A percentile compares a stretch with the other conserved stretches of the same genome.
Conservation (phyloP, 306 rosid genomes). For the Cicer pinnatifidum region DNA sequence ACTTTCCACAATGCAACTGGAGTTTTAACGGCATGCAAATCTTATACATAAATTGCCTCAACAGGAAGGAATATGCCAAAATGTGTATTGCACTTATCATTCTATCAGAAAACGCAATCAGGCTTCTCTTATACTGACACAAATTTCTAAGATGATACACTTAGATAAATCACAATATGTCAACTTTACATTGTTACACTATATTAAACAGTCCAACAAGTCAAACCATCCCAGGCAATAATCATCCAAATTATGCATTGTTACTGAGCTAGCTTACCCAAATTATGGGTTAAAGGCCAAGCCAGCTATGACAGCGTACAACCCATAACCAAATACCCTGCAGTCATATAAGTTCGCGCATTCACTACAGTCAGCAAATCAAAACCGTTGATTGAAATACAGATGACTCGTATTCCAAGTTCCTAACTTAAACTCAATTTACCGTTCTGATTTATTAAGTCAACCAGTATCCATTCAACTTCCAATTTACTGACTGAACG, state of each 20-base stretch:
- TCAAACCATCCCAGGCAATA: conserved; percentile 26
- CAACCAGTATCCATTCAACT: neutral
- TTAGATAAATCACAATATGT: conserved; percentile 9
- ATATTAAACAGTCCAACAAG: conserved; percentile 6
- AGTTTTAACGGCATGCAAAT: conserved; percentile 19
- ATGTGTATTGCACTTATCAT: conserved; percentile 20
- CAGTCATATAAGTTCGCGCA: neutral
- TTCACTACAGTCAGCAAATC: neutral
- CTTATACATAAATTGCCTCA: conserved; percentile 20
- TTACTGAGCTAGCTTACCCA: neutral
- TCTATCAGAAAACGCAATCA: conserved; percentile 18
- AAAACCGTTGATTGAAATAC: neutral
- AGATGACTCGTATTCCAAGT: neutral
- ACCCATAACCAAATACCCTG: neutral
- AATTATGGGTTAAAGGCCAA: neutral
- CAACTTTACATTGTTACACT: conserved; percentile 1
- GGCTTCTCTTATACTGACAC: conserved; percentile 29
- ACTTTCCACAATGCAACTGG: conserved; percentile 37
- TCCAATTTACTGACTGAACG: neutral
- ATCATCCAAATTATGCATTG: neutral
- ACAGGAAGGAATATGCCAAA: conserved; percentile 27
- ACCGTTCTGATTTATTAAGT: neutral
- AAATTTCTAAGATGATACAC: conserved; percentile 12
- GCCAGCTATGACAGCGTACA: neutral
- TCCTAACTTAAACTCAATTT: neutral